Base-by-base conservation (phyloP, 2,329 filamentous ascomycete genomes). In the Lecanicillium sp. region DNA sequence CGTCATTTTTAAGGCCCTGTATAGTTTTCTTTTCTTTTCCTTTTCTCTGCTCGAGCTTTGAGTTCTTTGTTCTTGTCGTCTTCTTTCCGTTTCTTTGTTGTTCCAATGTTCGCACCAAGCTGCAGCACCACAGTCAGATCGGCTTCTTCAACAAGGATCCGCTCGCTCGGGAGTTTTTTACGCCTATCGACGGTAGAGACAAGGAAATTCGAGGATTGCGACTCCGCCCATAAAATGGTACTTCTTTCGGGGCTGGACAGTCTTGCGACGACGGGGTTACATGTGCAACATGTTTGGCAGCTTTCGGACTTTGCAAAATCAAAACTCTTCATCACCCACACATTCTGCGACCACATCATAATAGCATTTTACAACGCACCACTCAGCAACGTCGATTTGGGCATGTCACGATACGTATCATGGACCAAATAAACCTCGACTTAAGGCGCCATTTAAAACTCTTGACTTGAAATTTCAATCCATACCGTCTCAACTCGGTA, bases 241-340 rank as follows among this genome's bases (percentile, higher is more conserved):
- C 50, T 60, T 61, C 55, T 64, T 60, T 57, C n/a, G n/a, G 59
- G 65, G 59, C 60, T 62, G 59, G 62, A 63, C 64, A 59, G 58
- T 59, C 60, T 63, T 63, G 60, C 61, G 58, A 58, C 63, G 56
- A 66, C 63, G 56, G 59, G 62, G 56, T 63, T 60, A 60, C 62
- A 56, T 59, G 63, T 61, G 63, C 62, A 59, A 61, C 60, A 58
- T 59, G 55, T 65, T 60, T 67, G 62, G 59, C 65, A 67, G 59
- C 63, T 62, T 64, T 62, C 63, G 62, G 62, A 65, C 61, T 60
- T 60, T 62, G 58, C 65, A 67, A 52, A 67, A 62, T 66, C 59
- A 67, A 64, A 50, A 63, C 59, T 61, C 60, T 64, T 63, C 62
- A 60, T 66, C 65, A 63, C 57, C 59, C 62, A 63, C 59, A 56